A percentile compares a stretch with the other conserved stretches of the same genome.
Evolutionary conservation across 1,139 yeast genomes (phyloP).

Genomic region (Kodamaea sp.): DNA sequence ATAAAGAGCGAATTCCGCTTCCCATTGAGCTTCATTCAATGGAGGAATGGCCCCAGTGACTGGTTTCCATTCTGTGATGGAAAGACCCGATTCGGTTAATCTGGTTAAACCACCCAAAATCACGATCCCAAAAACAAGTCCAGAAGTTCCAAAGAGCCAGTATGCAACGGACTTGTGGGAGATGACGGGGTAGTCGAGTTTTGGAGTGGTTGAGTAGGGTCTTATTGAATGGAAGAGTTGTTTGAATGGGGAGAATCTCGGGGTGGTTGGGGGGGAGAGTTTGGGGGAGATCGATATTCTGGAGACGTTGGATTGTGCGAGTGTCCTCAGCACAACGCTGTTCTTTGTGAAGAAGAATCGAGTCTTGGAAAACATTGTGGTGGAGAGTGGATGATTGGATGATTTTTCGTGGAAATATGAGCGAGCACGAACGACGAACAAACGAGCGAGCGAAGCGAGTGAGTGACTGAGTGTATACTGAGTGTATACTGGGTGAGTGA

Average conservation of each 20-base stretch:
- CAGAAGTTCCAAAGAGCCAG: constrained; percentile 89
- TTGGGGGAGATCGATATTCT: constrained; percentile 13
- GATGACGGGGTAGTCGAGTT: constrained; percentile 15
- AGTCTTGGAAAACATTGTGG: constrained; percentile 32
- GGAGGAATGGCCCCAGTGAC: constrained; percentile 96
- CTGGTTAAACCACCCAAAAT: constrained; percentile 96
- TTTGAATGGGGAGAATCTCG: not conserved
- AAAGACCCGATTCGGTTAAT: constrained; percentile 90
- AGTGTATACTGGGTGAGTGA: no score
- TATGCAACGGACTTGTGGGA: constrained; percentile 65
- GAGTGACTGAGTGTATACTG: no score
- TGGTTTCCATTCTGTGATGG: constrained; percentile 98
- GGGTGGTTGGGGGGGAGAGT: constrained; percentile 4
- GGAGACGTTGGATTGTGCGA: constrained; percentile 23
- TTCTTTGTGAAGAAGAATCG: constrained; percentile 45
- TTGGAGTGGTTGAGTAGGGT: constrained; percentile 11
- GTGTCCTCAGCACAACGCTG: constrained; percentile 31
- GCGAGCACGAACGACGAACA: no score
- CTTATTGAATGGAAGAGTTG: constrained; percentile 1
- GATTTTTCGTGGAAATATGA: constrained; percentile 2
- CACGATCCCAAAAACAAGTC: constrained; percentile 90
- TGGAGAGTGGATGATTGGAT: constrained; percentile 2
- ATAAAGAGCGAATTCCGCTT: constrained; percentile 75
- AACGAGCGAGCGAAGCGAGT: no score
- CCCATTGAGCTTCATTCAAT: constrained; percentile 75